phyloP scores from a whole-genome alignment of 169 alveolate genomes.

The Plasmodium vinckei region DNA sequence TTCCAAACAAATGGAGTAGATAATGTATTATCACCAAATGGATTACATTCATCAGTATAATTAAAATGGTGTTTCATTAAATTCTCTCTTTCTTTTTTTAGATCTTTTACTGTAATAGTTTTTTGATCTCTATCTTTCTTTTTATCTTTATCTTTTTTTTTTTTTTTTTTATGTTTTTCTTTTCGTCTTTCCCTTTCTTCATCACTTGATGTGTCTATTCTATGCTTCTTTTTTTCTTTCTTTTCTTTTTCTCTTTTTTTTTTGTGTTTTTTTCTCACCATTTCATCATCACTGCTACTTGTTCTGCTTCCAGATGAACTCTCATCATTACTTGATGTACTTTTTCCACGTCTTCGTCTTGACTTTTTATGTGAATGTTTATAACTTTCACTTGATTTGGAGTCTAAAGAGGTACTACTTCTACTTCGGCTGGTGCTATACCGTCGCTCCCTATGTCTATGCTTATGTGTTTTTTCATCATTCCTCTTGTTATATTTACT shows the following conservation, averaged over 20 bases:
- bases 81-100: conserved; percentile 59
- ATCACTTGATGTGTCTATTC: neutral
- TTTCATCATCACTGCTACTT: neutral
- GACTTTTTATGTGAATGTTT: neutral
- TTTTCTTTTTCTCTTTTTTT: neutral
- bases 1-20: conserved; percentile 85
- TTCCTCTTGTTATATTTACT: neutral
- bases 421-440: neutral
- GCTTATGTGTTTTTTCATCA: neutral
- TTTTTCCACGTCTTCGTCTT: neutral
- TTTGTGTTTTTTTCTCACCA: neutral
- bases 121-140: neutral
- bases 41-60: conserved; percentile 88
- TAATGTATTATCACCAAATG: conserved; percentile 86
- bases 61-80: conserved; percentile 79
- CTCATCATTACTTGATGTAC: neutral
- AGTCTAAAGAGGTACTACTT: neutral
- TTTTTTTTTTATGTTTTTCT: neutral
- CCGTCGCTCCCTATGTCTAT: neutral
- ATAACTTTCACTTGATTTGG: too few relatives aligned
- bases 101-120: conserved; percentile 42
- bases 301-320: neutral
- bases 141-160: neutral
- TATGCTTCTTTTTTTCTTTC: conserved; percentile 6
- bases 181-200: neutral